Base-by-base conservation (phyloP, 2,329 filamentous ascomycete genomes). In the Pseudocercospora crystallina region DNA sequence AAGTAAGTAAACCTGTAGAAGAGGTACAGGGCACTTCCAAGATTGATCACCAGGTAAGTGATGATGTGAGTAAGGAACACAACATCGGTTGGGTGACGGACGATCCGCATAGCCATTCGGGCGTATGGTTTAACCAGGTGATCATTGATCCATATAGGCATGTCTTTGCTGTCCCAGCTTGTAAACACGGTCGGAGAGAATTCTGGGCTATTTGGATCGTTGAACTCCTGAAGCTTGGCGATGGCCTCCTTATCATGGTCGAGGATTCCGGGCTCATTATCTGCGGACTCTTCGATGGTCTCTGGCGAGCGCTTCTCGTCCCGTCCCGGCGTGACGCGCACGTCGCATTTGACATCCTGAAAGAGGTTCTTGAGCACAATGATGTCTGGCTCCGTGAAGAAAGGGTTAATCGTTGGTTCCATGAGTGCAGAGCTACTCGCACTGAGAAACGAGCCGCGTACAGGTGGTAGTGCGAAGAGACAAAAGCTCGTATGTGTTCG, bases 21-120 rank as follows among this genome's bases (percentile, higher is more conserved):
- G 10, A 91, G 75, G 47, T 78, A 76, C 5, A 83, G 52, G 0
- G 85, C 86, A 55, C 84, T 88, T 1, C 86, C 85, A 0, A 91
- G 69, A 0, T 83, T 83, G 1, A 86, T 89, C 47, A 73, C 74
- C 51, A 85, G 78, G 72, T 91, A 90, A 20, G 89, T 71, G 29
- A 90, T 66, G n/a, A 91, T 75, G 66, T 92, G 87, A 0, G 85
- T 89, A 49, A 90, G 69, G 77, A 92, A 88, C 40, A 90, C 80
- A 13, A 90, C 85, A 65, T 91, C 87, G 0, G 85, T 86, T 49
- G 81, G 76, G 49, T 80, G 73, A 12, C 86, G 83, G 5, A 86
- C 83, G 17, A 84, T 67, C 2, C 65, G 69, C 39, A 73, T 74
- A 1, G 80, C 85, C 61, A 76, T 71, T 10, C 70, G 66, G 41